These are phyloP conservation scores for Suzukiozyma palmioleophila DNA, from an alignment of 1,139 yeast species.

Conservation along the genomic window DNA sequence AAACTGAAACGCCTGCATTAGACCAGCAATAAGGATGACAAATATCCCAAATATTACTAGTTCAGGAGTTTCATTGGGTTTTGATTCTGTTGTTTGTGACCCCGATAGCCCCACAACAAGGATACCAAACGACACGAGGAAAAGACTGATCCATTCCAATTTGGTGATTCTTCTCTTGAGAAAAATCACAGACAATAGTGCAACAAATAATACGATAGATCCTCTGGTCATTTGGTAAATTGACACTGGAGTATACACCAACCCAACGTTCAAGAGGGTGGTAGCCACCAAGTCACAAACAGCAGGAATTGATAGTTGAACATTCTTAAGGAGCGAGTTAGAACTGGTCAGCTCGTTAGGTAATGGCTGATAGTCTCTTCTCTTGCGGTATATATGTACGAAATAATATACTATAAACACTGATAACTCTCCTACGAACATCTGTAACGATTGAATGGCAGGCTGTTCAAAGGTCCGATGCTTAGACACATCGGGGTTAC, in stretches of 20 bases:
- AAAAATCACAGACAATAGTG: slow-evolving; percentile 62
- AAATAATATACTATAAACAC: slow-evolving; percentile 45
- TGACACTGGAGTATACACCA: slow-evolving; percentile 74
- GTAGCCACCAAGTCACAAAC: slow-evolving; percentile 71
- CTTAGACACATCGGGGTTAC: slow-evolving; percentile 33
- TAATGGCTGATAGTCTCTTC: slow-evolving; percentile 16
- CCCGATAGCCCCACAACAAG: slow-evolving; percentile 74
- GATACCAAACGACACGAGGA: slow-evolving; percentile 62
- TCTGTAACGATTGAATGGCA: slow-evolving; percentile 72
- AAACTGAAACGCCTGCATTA: slow-evolving; percentile 70
- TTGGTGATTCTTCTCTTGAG: slow-evolving; percentile 52
- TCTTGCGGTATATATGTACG: slow-evolving; percentile 17
- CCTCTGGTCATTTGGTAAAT: slow-evolving; percentile 86
- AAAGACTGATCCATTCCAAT: slow-evolving; percentile 66
- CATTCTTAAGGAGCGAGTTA: slow-evolving; percentile 19
- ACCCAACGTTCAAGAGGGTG: slow-evolving; percentile 71
- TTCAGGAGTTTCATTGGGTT: slow-evolving; percentile 14
- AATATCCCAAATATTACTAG: slow-evolving; percentile 50
- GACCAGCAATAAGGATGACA: slow-evolving; percentile 57
- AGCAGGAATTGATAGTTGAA: slow-evolving; percentile 55
- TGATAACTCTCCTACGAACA: slow-evolving; percentile 71
- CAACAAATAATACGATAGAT: slow-evolving; percentile 72
- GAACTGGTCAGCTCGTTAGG: slow-evolving; percentile 9
- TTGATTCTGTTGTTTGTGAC: slow-evolving; percentile 19
- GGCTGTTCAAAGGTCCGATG: slow-evolving; percentile 67